A percentile compares a stretch with the other conserved stretches of the same genome.
Conservation (phyloP, 768 basidiomycete genomes). For the Mycena filopes region DNA sequence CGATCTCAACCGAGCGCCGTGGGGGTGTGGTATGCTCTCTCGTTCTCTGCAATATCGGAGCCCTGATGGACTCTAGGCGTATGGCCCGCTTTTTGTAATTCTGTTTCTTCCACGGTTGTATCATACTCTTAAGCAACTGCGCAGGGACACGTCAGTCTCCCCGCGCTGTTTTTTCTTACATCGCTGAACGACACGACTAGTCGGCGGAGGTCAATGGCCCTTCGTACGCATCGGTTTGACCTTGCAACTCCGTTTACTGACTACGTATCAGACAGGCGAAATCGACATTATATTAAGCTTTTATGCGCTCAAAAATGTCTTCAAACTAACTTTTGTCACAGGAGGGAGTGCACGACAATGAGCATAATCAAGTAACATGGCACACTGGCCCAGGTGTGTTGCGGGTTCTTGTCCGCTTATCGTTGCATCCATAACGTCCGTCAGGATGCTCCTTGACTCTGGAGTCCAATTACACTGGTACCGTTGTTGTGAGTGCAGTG, state of each 20-base stretch:
- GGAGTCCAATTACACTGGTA: conserved; percentile 69
- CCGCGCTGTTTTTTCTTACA: background rate
- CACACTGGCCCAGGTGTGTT: conserved; percentile 72
- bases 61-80: conserved; percentile 55
- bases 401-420: conserved; percentile 18
- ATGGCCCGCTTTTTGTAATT: conserved; percentile 87
- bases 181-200: conserved; percentile 34
- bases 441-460: conserved; percentile 69
- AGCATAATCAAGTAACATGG: conserved; percentile 88
- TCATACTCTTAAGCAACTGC: background rate
- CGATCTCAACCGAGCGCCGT: conserved; percentile 85
- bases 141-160: conserved; percentile 30
- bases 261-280: conserved; percentile 68
- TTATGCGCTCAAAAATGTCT: background rate
- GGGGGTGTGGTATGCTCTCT: conserved; percentile 79
- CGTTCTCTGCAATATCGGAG: background rate
- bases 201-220: conserved; percentile 73
- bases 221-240: conserved; percentile 52
- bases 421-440: background rate
- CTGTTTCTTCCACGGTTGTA: background rate
- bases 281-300: conserved; percentile 60
- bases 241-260: conserved; percentile 11
- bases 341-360: conserved; percentile 86
- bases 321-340: background rate
- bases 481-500: conserved; percentile 61